These are phyloP conservation scores for Cordyceps tenuipes DNA, from an alignment of 2,329 filamentous ascomycete genomes.

Conservation along the genomic window DNA sequence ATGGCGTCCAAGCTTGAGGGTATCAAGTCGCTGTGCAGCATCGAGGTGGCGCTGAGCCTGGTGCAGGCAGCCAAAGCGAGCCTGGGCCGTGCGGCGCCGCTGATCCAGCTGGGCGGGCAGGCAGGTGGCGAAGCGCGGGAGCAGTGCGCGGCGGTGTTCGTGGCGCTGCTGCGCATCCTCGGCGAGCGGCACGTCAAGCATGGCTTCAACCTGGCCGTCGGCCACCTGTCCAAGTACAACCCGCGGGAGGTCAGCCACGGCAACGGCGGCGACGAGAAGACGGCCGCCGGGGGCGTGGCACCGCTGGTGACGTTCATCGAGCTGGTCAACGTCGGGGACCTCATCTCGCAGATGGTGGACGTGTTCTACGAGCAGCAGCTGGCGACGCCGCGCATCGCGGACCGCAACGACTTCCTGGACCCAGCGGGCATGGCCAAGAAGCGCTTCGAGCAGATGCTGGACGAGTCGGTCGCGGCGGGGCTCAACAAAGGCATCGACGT, in stretches of 20 bases:
- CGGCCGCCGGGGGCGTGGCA: slow-evolving; percentile 54
- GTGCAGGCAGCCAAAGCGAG: slow-evolving; percentile 84
- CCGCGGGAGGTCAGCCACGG: slow-evolving; percentile 72
- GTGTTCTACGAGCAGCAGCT: slow-evolving; percentile 98
- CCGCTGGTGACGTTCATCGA: slow-evolving; percentile 94
- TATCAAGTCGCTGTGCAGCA: slow-evolving; percentile 90
- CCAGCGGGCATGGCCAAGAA: slow-evolving; percentile 92
- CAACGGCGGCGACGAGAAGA: slow-evolving; percentile 26
- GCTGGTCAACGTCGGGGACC: slow-evolving; percentile 92
- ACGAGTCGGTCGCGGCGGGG: slow-evolving; percentile 90
- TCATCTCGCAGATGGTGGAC: slow-evolving; percentile 98
- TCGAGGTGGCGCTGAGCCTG: slow-evolving; percentile 84
- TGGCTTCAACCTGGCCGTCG: slow-evolving; percentile 90
- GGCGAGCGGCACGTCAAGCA: slow-evolving; percentile 80
- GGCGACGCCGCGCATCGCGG: slow-evolving; percentile 69
- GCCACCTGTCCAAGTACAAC: slow-evolving; percentile 84
- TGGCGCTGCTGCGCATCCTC: slow-evolving; percentile 72
- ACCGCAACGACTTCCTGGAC: slow-evolving; percentile 90
- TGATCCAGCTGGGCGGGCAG: slow-evolving; percentile 72
- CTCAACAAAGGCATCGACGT: slow-evolving; percentile 97
- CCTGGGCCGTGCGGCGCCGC: slow-evolving; percentile 75
- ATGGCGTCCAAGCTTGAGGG: slow-evolving; percentile 93
- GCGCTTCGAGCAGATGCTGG: slow-evolving; percentile 96
- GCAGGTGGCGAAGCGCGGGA: slow-evolving; percentile 75
- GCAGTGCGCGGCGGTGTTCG: slow-evolving; percentile 85